Conservation (phyloP, 768 basidiomycete species). For the Filobasidium wieringae region DNA sequence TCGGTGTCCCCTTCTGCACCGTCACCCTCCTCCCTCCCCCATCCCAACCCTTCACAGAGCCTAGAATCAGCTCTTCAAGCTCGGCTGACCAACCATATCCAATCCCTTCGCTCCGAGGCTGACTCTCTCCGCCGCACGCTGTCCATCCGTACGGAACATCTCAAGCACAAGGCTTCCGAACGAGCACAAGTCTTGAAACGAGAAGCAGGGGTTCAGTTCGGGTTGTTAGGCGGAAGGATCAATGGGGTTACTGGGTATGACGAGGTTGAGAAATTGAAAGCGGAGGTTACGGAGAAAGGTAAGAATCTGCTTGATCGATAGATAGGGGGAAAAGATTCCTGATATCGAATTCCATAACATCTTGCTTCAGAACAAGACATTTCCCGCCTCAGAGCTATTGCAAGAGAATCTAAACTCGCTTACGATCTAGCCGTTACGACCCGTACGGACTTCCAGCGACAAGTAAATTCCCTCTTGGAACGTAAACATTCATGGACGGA, state of each 20-base stretch:
- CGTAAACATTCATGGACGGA: constrained; percentile 93
- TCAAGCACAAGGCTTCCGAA: neutral
- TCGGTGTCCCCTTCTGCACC: neutral
- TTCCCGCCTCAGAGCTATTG: constrained; percentile 52
- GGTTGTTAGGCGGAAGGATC: constrained; percentile 62
- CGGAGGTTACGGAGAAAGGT: constrained; percentile 64
- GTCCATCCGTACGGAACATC: neutral
- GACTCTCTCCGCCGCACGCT: neutral
- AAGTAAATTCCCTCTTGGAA: constrained; percentile 87
- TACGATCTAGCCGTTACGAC: constrained; percentile 68
- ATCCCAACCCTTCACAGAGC: neutral
- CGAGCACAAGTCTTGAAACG: constrained; percentile 1
- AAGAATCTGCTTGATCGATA: too few species aligned
- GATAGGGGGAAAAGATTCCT: too few species aligned
- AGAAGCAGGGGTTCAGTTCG: constrained; percentile 42
- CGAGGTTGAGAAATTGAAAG: constrained; percentile 61
- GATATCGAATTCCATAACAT: too few species aligned
- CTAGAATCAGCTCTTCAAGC: neutral
- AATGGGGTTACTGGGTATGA: constrained; percentile 86
- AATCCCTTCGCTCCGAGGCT: neutral
- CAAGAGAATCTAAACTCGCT: constrained; percentile 58
- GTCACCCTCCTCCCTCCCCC: neutral
- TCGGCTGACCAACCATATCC: constrained; percentile 6
- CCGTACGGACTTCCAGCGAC: constrained; percentile 77
- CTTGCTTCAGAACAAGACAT: constrained; percentile 66